Conservation (phyloP, 768 basidiomycete genomes). For the Serendipita vermifera region DNA sequence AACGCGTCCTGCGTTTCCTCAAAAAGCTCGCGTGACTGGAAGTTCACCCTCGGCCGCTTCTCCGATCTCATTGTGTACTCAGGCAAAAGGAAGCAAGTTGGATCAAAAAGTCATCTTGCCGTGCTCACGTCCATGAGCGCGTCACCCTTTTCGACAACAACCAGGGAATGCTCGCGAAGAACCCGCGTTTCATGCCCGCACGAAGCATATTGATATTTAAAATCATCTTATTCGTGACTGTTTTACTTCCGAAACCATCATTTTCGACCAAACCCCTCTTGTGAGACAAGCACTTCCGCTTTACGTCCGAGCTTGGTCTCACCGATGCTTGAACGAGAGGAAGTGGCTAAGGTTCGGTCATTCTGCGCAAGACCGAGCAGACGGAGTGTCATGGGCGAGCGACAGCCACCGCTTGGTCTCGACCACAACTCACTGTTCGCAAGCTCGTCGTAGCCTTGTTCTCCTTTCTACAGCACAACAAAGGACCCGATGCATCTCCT, state of each 20-base stretch:
- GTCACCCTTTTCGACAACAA: slow-evolving; percentile 15
- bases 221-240: slow-evolving; percentile 25
- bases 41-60: slow-evolving; percentile 6
- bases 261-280: slow-evolving; percentile 16
- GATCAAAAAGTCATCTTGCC: slow-evolving; percentile 3
- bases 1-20: slow-evolving; percentile 20
- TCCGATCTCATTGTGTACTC: slow-evolving; percentile 12
- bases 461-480: too few species aligned
- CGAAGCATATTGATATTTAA: slow-evolving; percentile 23
- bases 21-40: slow-evolving; percentile 3
- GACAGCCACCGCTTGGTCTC: too few species aligned
- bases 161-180: slow-evolving; percentile 15
- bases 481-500: too few species aligned
- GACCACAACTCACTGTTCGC: too few species aligned
- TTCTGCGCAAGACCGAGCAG: too few species aligned
- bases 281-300: background rate
- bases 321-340: background rate
- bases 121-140: slow-evolving; percentile 9
- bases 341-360: slow-evolving; percentile 8
- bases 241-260: slow-evolving; percentile 20
- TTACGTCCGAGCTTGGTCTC: background rate
- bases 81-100: slow-evolving; percentile 18
- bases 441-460: too few species aligned
- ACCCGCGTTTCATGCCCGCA: slow-evolving; percentile 17
- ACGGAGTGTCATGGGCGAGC: too few species aligned